Base-by-base conservation (phyloP, 352 stramenopile genomes). In the Phytophthora idaei region DNA sequence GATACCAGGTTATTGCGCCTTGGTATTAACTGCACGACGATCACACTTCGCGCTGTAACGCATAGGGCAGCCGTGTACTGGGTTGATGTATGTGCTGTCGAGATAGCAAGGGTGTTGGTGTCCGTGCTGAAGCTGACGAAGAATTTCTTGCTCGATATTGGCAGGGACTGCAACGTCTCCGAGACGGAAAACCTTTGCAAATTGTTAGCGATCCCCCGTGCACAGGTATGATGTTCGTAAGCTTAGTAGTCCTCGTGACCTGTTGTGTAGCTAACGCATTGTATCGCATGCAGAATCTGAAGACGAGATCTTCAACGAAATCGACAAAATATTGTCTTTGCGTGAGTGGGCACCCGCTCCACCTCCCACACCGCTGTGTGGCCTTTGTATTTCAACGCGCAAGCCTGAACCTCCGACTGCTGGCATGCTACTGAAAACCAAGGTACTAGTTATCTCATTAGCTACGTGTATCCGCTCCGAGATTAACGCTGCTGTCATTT, bases 301-400 rank as follows among this genome's bases (percentile, higher is more conserved):
- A 62, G 84, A 93, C 9, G 81, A 90, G 25, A 86, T 93, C 11
- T 93, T 91, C 29, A 66, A 74, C 21, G 80, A 91, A 59, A 93
- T 93, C 21, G 84, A 93, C 60, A 75, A 85, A 27, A 61, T 93
- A 21, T 68, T 82, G 32, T 71, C 73, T 17, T 25, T 81, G 41
- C 81, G 83, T n/a, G 80, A 92, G 44, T 89, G 76, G 76, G 69
- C 75, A 28, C 76, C 73, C 0, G 71, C 75, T 21, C 75, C 81
- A 45, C 61, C 77, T 14, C 57, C 64, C 14, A 57, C 69, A 1
- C 46, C 63, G 17, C 63, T 86, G 15, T 90, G 80, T 41, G 75
- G 74, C 6, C 66, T 81, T 42, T 77, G 64, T 42, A 51, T 74
- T 31, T 59, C 57, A 28, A 54, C 25, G 53, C 51, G 29, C 2